Evolutionary conservation across 2,329 filamentous ascomycete genomes (phyloP).

Genomic region (Mycocentrospora acerina): DNA sequence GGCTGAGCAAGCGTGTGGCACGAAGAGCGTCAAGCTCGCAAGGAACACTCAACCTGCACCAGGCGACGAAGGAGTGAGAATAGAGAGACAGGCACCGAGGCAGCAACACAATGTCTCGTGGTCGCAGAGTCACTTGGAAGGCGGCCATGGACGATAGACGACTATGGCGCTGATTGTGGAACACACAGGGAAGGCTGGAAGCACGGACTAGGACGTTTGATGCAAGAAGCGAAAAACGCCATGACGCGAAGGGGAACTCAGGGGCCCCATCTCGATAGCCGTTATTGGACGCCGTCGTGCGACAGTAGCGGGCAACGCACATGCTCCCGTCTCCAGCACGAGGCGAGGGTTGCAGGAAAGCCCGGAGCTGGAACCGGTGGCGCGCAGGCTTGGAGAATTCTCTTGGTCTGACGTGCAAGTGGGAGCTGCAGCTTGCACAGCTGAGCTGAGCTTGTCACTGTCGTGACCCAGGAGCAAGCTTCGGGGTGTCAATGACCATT

Average conservation of each 20-base stretch:
- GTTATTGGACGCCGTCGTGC: constrained; percentile 31
- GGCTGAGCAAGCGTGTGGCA: constrained; percentile 10
- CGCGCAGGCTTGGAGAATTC: neutral
- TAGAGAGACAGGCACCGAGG: constrained; percentile 14
- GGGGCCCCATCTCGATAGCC: constrained; percentile 15
- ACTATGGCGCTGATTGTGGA: constrained; percentile 22
- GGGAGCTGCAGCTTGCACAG: neutral
- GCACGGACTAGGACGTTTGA: constrained; percentile 23
- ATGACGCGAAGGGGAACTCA: constrained; percentile 22
- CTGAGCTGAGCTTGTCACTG: neutral
- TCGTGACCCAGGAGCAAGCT: neutral
- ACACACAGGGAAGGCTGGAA: constrained; percentile 23
- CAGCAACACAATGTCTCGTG: constrained; percentile 24
- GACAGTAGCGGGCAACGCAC: constrained; percentile 32
- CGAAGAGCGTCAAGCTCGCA: constrained; percentile 34
- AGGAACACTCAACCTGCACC: constrained; percentile 17
- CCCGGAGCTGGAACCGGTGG: neutral
- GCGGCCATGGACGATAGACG: constrained; percentile 12
- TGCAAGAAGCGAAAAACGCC: constrained; percentile 27
- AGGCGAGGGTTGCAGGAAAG: constrained; percentile 13
- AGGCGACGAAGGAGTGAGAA: constrained; percentile 18
- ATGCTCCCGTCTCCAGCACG: constrained; percentile 29
- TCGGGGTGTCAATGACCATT: constrained; percentile 3
- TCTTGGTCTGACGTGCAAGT: neutral
- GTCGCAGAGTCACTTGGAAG: constrained; percentile 22